Base-by-base conservation (phyloP, 441 rosid genomes). In the Jatropha multifida region DNA sequence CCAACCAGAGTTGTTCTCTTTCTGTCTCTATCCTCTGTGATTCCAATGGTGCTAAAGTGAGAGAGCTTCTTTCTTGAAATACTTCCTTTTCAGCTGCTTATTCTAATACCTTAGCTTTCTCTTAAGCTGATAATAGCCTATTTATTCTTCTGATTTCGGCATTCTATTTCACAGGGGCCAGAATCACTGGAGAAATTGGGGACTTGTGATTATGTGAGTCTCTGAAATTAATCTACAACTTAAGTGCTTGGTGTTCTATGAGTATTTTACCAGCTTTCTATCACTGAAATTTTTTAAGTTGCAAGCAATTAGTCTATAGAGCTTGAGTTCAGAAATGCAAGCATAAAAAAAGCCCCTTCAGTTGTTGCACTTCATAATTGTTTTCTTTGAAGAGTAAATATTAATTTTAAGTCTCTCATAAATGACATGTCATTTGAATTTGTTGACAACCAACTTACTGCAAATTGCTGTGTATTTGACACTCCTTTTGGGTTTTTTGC, bases 21-120 rank as follows among this genome's bases (percentile, higher is more conserved):
- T 85, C 98, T 49, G 91, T 94, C 32, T 88, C 94, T 74, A 83
- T 96, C 76, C 66, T 88, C 65, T 96, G 99, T 82, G 89, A 90
- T 85, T 74, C 86, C 75, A 83, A 80, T 51, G 86, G 86, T 83
- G 78, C 84, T 77, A 80, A 84, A 66, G 99, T 93, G 80, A 90
- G 96, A 48, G 20, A 27, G 44, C 49, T 65, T 84, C 49, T 65
- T 84, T 79, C 74, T 72, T 77, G 46, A 71, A 68, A 60, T 73
- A 59, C 32, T 75, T 74, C 37, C 54, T 68, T 46, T 38, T 63
- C 17, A 23, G 4, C 26, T 65, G 37, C 15, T 20, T 49, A 32
- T 44, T 77, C 15, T 55, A 72, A 69, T 23, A 61, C 71, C 60
- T 69, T 60, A 26, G 15, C 40, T 51, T 73, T 52, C 41, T n/a